Conservation (phyloP, 371 early-diverging fungal genomes). For the Lichtheimia corymbifera region DNA sequence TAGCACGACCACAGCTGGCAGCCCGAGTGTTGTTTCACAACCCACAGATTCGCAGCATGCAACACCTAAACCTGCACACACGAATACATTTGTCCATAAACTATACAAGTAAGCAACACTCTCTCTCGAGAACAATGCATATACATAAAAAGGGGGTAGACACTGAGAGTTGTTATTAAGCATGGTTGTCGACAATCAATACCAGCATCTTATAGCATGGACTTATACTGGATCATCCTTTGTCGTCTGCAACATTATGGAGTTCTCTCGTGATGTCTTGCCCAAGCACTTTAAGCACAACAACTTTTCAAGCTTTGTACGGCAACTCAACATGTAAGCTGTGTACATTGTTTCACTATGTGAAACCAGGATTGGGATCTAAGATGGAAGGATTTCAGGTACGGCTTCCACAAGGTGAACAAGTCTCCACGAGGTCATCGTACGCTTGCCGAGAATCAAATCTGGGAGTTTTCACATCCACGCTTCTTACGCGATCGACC, state of each 20-base stretch:
- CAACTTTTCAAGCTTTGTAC: slow-evolving; percentile 84
- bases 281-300: slow-evolving; percentile 84
- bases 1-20: too few species aligned
- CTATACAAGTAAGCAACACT: slow-evolving; percentile 20
- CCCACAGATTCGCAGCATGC: background rate
- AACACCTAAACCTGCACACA: slow-evolving; percentile 17
- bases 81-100: slow-evolving; percentile 27
- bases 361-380: background rate
- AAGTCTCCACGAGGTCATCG: slow-evolving; percentile 76
- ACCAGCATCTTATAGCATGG: slow-evolving; percentile 84
- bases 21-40: too few species aligned
- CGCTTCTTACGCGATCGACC: slow-evolving; percentile 57
- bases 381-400: slow-evolving; percentile 31
- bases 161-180: slow-evolving; percentile 27
- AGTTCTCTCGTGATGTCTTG: slow-evolving; percentile 82
- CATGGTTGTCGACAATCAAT: slow-evolving; percentile 80
- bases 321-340: slow-evolving; percentile 88
- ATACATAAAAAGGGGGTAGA: background rate
- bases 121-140: background rate
- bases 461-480: slow-evolving; percentile 64
- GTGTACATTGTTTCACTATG: background rate
- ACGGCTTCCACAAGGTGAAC: slow-evolving; percentile 74
- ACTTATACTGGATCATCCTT: slow-evolving; percentile 84
- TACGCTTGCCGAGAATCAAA: slow-evolving; percentile 74
- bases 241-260: slow-evolving; percentile 88